Evolutionary conservation across 345 rosid genomes (phyloP), one percentile per base, ranked within the genome.

Genomic region (Turnera subulata): DNA sequence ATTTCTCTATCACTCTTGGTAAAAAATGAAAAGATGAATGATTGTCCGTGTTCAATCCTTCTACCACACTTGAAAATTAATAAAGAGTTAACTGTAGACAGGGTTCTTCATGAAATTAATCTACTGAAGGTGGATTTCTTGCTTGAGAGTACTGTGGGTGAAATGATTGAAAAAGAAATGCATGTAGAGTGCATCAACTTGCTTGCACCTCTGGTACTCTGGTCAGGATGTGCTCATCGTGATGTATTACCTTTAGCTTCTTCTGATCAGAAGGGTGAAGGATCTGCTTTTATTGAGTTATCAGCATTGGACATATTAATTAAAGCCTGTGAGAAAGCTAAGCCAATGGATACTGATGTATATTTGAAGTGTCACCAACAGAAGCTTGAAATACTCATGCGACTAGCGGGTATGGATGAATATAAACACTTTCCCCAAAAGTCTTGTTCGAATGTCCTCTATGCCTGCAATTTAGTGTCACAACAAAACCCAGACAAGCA

Each of bases 181-280:
- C 83, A 87, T 63, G 21, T 25, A 23, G 91, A 86, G 40, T 83
- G 99, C 56, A 72, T 86, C 65, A 71, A 64, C 60, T 59, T 82
- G 74, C 85, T 93, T 68, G 81, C 84, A 67, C 82, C 99, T 62
- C 88, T 89, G 73, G 66, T 93, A 38, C 82, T 85, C 71, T 81
- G 82, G 56, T 56, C 83, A 10, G 68, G 72, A 53, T 75, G 73
- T 54, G 71, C 62, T 46, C 64, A 72, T 64, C 71, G 65, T 45
- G 77, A 76, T 74, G 68, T 71, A 55, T 66, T 72, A 39, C 71
- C 82, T 25, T 63, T 74, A 60, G 54, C 67, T 61, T 52, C 76
- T 69, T 51, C 64, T 64, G 64, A 78, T 44, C 56, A 61, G 67
- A 73, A 58, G 33, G 71, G 62, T 54, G 77, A 77, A 66, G 81